Percentiles rank a stretch among this genome's conserved stretches.
These are phyloP conservation scores for Populus davidiana DNA, from an alignment of 345 rosid species.

Conservation along the genomic window DNA sequence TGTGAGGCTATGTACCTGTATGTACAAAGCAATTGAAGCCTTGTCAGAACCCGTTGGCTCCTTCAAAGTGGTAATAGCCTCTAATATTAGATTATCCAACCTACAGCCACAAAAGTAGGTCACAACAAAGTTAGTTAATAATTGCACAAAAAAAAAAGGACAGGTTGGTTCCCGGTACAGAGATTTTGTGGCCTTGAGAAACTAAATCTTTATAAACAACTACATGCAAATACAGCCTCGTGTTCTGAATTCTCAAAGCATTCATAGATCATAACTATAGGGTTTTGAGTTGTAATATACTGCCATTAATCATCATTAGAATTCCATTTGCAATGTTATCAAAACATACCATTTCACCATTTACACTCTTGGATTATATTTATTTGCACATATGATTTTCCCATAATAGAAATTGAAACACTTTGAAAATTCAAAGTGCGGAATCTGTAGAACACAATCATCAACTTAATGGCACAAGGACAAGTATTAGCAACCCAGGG, in stretches of 20 bases:
- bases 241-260: no score
- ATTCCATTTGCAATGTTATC: no score
- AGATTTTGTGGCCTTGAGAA: not conserved
- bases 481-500: not conserved
- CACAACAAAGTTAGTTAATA: slow-evolving; percentile 9
- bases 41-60: slow-evolving; percentile 80
- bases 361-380: no score
- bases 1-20: slow-evolving; percentile 52
- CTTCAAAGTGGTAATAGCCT: slow-evolving; percentile 75
- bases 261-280: no score
- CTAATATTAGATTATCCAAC: slow-evolving; percentile 73
- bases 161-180: not conserved
- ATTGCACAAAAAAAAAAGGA: slow-evolving; percentile 9
- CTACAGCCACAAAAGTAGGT: slow-evolving; percentile 37
- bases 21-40: slow-evolving; percentile 65
- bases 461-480: not conserved
- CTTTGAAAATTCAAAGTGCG: not conserved
- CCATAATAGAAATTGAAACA: not conserved
- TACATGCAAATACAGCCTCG: not conserved
- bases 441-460: not conserved
- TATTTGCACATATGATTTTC: not conserved
- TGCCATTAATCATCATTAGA: no score
- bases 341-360: not conserved
- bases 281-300: no score
- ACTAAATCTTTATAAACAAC: not conserved